Percentiles rank a stretch among this genome's conserved stretches.
Conservation (phyloP, 108 stramenopile species). For the Discostella stelligeroides region DNA sequence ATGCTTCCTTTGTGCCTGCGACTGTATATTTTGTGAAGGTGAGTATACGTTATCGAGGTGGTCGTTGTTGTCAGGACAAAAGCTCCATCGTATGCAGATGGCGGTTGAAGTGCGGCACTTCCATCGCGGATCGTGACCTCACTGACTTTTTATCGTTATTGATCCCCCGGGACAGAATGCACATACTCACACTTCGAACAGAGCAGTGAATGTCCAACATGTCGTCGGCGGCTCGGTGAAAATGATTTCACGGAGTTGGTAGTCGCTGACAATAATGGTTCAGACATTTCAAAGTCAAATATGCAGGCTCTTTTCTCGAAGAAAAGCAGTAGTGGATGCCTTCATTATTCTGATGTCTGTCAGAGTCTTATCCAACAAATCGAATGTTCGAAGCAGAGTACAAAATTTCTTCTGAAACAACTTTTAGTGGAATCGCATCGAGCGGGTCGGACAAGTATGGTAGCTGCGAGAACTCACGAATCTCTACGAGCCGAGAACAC, state of each 20-base stretch:
- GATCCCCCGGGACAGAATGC: slow-evolving; percentile 53
- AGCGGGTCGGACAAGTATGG: slow-evolving; percentile 29
- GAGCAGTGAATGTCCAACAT: slow-evolving; percentile 64
- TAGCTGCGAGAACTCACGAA: slow-evolving; percentile 46
- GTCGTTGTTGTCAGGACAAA: too few relatives aligned
- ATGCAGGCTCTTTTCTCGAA: slow-evolving; percentile 52
- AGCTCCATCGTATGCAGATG: too few relatives aligned
- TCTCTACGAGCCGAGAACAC: slow-evolving; percentile 56
- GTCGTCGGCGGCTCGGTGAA: slow-evolving; percentile 56
- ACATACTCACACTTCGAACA: slow-evolving; percentile 76
- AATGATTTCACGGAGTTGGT: slow-evolving; percentile 76
- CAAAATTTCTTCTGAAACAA: slow-evolving; percentile 75
- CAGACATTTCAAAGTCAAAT: slow-evolving; percentile 50
- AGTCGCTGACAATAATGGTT: slow-evolving; percentile 59
- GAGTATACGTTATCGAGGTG: slow-evolving; percentile 21
- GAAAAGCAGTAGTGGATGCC: slow-evolving; percentile 49
- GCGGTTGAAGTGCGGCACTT: too few relatives aligned
- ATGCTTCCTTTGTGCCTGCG: slow-evolving; percentile 76
- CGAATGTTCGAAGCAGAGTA: slow-evolving; percentile 52
- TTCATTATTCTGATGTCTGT: slow-evolving; percentile 40
- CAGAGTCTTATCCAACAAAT: slow-evolving; percentile 50
- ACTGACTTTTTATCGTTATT: slow-evolving; percentile 1
- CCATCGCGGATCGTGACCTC: too few relatives aligned
- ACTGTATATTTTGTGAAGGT: slow-evolving; percentile 85
- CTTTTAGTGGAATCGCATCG: slow-evolving; percentile 60